These are phyloP conservation scores for Umbelopsis ramanniana DNA, from an alignment of 192 early-diverging fungal genomes.

Conservation along the genomic window DNA sequence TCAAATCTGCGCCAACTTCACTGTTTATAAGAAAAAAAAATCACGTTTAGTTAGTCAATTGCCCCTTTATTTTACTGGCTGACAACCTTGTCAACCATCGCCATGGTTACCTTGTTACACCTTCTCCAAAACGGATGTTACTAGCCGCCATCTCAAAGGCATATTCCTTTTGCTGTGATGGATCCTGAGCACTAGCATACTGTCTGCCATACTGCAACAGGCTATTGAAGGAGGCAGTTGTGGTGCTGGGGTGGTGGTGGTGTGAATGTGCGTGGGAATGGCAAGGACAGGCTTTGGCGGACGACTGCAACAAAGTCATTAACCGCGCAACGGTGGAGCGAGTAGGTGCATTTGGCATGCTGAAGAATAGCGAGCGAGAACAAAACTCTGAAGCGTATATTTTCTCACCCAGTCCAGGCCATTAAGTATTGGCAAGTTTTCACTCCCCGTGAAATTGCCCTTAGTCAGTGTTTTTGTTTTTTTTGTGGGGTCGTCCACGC, in stretches of 20 bases:
- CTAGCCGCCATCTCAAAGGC: conserved; percentile 90
- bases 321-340: conserved; percentile 40
- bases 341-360: conserved; percentile 41
- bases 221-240: conserved; percentile 25
- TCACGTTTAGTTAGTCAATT: neutral
- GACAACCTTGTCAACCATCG: neutral
- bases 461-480: too few species aligned
- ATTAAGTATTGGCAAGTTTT: neutral
- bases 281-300: conserved; percentile 39
- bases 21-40: conserved; percentile 6
- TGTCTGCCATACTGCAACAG: conserved; percentile 43
- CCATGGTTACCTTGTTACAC: conserved; percentile 74
- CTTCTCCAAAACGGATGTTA: conserved; percentile 84
- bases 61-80: neutral
- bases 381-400: neutral
- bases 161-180: conserved; percentile 55
- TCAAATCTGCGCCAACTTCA: conserved; percentile 86
- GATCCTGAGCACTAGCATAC: conserved; percentile 40
- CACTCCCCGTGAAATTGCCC: neutral
- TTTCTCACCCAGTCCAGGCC: too few species aligned
- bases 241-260: conserved; percentile 24
- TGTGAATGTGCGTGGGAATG: conserved; percentile 42
- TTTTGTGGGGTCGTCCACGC: too few species aligned
- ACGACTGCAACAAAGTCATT: conserved; percentile 31
- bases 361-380: neutral